Percentiles rank a stretch among this genome's conserved stretches.
Conservation (phyloP, 106 monocot species). For the Cymbidium sinense region DNA sequence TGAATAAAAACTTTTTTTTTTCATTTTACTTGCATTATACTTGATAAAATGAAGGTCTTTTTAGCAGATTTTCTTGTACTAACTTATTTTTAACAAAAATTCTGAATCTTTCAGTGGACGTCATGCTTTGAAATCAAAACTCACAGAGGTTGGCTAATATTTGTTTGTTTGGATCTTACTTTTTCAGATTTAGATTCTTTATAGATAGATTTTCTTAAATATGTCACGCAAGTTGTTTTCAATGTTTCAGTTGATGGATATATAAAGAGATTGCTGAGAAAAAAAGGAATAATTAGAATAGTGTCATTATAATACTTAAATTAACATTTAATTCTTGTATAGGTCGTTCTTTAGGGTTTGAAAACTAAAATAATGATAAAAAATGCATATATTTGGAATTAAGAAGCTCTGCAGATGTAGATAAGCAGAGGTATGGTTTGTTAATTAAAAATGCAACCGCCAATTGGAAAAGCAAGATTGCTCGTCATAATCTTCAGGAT, state of each 20-base stretch:
- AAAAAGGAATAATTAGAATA: conserved; percentile 34
- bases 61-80: neutral
- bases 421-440: too few species aligned
- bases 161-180: neutral
- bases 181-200: neutral
- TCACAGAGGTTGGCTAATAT: conserved; percentile 59
- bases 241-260: conserved; percentile 71
- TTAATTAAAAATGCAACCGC: too few species aligned
- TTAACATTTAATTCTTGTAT: too few species aligned
- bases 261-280: conserved; percentile 94
- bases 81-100: neutral
- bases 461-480: too few species aligned
- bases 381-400: too few species aligned
- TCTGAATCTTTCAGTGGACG: conserved; percentile 57
- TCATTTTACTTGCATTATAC: neutral
- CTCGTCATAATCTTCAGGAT: too few species aligned
- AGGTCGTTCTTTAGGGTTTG: too few species aligned
- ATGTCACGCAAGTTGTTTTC: neutral
- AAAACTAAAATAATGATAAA: too few species aligned
- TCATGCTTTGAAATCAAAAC: conserved; percentile 73
- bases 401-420: too few species aligned
- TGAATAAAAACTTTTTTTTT: neutral
- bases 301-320: neutral
- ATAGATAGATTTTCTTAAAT: neutral
- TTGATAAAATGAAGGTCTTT: neutral